A percentile compares a stretch with the other conserved stretches of the same genome.
These are phyloP conservation scores for Alternaria infectoria DNA, from an alignment of 2,329 filamentous ascomycete species.

Conservation along the genomic window DNA sequence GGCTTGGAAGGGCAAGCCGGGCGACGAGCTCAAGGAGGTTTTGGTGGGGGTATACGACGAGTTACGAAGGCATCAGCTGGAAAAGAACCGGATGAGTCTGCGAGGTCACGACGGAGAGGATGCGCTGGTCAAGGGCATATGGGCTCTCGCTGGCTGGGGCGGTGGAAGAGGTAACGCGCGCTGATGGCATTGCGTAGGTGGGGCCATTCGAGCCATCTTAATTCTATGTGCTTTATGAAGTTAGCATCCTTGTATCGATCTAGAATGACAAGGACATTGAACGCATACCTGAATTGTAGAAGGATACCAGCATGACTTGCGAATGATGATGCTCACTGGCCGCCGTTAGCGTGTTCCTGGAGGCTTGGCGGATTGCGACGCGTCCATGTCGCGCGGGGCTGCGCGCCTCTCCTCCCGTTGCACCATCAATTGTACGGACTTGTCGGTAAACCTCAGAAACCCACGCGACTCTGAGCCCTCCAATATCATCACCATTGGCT, in stretches of 20 bases:
- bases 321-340: background rate
- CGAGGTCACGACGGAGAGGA: slow-evolving; percentile 35
- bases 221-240: background rate
- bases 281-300: background rate
- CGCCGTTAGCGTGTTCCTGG: background rate
- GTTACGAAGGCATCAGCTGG: slow-evolving; percentile 30
- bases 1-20: slow-evolving; percentile 24
- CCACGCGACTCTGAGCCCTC: background rate
- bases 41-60: slow-evolving; percentile 36
- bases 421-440: background rate
- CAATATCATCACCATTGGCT: background rate
- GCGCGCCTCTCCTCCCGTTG: background rate
- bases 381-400: background rate
- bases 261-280: background rate
- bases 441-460: background rate
- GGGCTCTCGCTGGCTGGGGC: slow-evolving; percentile 48
- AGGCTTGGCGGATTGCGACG: background rate
- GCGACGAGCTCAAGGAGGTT: slow-evolving; percentile 30
- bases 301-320: background rate
- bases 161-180: background rate
- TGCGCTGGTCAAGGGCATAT: slow-evolving; percentile 54
- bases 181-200: background rate
- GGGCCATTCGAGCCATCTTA: background rate
- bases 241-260: background rate
- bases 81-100: slow-evolving; percentile 32